phyloP scores from a whole-genome alignment of 2,329 filamentous ascomycete species.

The Penicillium sp. region DNA sequence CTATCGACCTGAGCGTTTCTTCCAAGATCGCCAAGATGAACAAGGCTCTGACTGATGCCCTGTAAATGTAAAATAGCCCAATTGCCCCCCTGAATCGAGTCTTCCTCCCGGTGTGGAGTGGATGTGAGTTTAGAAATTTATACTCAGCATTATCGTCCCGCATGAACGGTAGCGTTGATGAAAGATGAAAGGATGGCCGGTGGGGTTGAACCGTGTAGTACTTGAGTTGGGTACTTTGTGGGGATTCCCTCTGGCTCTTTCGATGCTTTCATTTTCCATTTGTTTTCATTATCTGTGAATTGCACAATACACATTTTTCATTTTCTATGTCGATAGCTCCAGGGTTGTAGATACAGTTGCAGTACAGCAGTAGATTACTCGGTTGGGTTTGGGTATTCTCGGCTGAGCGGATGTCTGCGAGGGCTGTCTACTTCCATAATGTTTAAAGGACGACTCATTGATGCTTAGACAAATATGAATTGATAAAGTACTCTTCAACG shows the following conservation, averaged over 20 bases:
- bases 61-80: slow-evolving; percentile 68
- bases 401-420: neutral
- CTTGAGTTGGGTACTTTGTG: too few relatives aligned
- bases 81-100: slow-evolving; percentile 6
- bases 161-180: slow-evolving; percentile 31
- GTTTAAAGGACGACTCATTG: too few relatives aligned
- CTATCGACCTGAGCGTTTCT: slow-evolving; percentile 95
- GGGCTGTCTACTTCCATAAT: too few relatives aligned
- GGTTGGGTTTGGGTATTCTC: neutral
- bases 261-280: slow-evolving; percentile 22
- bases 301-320: slow-evolving; percentile 28
- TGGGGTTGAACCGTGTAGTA: neutral
- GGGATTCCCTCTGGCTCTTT: slow-evolving; percentile 5
- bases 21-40: slow-evolving; percentile 97
- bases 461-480: neutral
- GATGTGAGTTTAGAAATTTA: slow-evolving; percentile 21
- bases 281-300: slow-evolving; percentile 31
- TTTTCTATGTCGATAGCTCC: slow-evolving; percentile 6
- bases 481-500: neutral
- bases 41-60: slow-evolving; percentile 93
- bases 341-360: neutral
- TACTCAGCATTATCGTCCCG: slow-evolving; percentile 26
- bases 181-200: slow-evolving; percentile 12
- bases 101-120: slow-evolving; percentile 15
- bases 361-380: neutral